Conservation (phyloP, 352 stramenopile genomes). For the Pythium folliculosum region DNA sequence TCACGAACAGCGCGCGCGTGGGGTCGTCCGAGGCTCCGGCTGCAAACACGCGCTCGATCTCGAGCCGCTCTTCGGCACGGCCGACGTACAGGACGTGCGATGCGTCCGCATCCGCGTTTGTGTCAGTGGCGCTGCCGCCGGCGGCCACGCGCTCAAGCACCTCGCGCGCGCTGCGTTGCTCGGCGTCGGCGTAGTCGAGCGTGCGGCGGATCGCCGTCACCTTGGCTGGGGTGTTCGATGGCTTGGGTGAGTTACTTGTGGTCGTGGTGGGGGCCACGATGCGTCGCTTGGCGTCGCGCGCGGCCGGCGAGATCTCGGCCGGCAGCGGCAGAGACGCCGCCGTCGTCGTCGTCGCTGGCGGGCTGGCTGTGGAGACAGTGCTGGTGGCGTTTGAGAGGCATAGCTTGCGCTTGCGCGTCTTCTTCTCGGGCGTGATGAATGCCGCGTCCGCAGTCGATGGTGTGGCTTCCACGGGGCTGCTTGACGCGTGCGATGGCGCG, state of each 20-base stretch:
- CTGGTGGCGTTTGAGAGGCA: neutral
- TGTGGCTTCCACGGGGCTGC: neutral
- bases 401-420: conserved; percentile 24
- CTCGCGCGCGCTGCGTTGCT: neutral
- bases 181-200: conserved; percentile 17
- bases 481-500: conserved; percentile 2
- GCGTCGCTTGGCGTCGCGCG: conserved; percentile 12
- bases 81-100: conserved; percentile 35
- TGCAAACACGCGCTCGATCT: conserved; percentile 34
- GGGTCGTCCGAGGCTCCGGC: neutral
- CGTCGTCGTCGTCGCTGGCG: neutral
- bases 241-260: neutral
- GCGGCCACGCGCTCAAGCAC: conserved; percentile 13
- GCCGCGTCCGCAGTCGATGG: neutral
- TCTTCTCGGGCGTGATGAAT: conserved; percentile 16
- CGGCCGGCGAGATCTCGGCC: conserved; percentile 18
- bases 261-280: neutral
- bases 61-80: conserved; percentile 38
- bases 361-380: neutral
- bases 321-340: neutral
- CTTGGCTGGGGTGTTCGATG: neutral
- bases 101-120: too few species aligned
- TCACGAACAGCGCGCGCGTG: conserved; percentile 53
- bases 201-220: conserved; percentile 22
- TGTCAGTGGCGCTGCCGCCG: neutral